Percentiles rank a stretch among this genome's conserved stretches.
Conservation (phyloP, 306 rosid species). For the Fagus sylvatica region DNA sequence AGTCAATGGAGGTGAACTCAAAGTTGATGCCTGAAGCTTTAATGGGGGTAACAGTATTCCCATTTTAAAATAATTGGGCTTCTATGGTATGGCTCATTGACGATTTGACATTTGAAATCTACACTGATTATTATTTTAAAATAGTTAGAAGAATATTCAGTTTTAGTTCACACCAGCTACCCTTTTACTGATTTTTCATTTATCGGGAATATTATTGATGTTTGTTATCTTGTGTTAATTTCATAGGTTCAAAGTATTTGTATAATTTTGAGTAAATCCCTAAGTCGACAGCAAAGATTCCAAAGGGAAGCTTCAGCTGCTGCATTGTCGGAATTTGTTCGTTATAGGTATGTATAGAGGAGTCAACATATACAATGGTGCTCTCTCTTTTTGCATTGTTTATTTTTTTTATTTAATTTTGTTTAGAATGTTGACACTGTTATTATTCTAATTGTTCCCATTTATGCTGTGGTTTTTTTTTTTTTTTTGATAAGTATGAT, state of each 20-base stretch:
- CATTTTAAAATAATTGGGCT: background rate
- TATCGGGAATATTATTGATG: constrained; percentile 6
- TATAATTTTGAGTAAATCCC: constrained; percentile 64
- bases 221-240: constrained; percentile 25
- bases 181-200: background rate
- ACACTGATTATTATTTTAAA: background rate
- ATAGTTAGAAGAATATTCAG: background rate
- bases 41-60: background rate
- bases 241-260: constrained; percentile 78
- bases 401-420: constrained; percentile 7
- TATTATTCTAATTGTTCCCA: background rate
- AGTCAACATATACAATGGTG: constrained; percentile 9
- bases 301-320: constrained; percentile 98
- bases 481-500: no score
- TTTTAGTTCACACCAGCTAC: background rate
- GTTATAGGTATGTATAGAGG: constrained; percentile 60
- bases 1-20: background rate
- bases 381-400: constrained; percentile 16
- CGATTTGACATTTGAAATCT: background rate
- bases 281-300: constrained; percentile 73
- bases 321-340: constrained; percentile 90
- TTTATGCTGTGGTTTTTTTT: background rate
- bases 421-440: background rate
- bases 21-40: background rate
- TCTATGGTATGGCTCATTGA: background rate